Conservation (phyloP, 2,329 filamentous ascomycete species). For the Aspergillus calidoustus region DNA sequence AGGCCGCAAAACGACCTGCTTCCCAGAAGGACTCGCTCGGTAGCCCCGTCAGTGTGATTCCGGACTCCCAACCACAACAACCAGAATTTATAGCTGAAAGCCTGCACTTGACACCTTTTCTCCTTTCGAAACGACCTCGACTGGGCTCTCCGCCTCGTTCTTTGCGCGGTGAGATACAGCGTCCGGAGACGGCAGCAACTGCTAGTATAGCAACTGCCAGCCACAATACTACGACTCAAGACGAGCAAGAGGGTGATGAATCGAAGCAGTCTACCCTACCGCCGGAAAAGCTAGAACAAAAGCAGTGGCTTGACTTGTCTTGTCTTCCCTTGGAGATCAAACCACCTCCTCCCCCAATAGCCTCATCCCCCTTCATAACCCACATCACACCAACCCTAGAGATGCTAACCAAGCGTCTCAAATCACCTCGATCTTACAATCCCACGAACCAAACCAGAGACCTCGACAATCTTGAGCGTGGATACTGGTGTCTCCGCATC, state of each 20-base stretch:
- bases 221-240: not conserved
- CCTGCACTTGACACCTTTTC: not conserved
- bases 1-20: not conserved
- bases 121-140: constrained; percentile 21
- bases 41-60: constrained; percentile 44
- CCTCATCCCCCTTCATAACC: constrained; percentile 50
- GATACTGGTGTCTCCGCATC: constrained; percentile 73
- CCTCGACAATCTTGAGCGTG: constrained; percentile 68
- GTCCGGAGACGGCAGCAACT: too few relatives aligned
- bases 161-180: not conserved
- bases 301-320: constrained; percentile 3
- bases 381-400: constrained; percentile 62
- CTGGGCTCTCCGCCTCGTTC: constrained; percentile 5
- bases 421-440: constrained; percentile 58
- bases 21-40: constrained; percentile 32
- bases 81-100: not conserved
- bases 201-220: too few relatives aligned
- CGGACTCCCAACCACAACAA: constrained; percentile 43
- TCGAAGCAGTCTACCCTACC: not conserved
- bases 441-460: constrained; percentile 56
- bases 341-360: constrained; percentile 59
- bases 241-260: not conserved
- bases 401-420: constrained; percentile 58
- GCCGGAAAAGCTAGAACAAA: not conserved
- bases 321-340: constrained; percentile 51